Base-by-base conservation (phyloP, 179 eudicot genomes). In the Spinacia oleracea region DNA sequence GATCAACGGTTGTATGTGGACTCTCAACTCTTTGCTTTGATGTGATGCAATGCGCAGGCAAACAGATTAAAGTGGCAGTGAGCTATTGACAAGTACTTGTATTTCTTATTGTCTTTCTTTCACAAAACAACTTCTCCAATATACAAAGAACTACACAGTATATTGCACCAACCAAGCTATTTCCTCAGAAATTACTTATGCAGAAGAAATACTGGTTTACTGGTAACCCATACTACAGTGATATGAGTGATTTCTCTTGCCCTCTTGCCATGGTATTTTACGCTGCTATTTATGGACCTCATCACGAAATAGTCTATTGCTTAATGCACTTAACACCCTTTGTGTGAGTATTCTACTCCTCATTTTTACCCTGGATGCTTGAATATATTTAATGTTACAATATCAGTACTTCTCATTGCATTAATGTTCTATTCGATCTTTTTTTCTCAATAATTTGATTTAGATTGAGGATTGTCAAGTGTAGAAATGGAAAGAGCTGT, bases 151-250 rank as follows among this genome's bases (percentile, higher is more conserved):
- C 42, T 53, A n/a, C n/a, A n/a, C n/a, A 4, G 20, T 9, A 48
- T 48, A 25, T 55, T 67, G 32, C 40, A 48, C 72, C 16, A 48
- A 27, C 25, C 63, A 64, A 48, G 34, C 45, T 27, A 34, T 2
- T 42, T 27, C 5, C 32, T 63, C 9, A n/a, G 50, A 58, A 42
- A 45, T 20, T 23, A 25, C 23, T 60, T 69, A 11, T 53, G 64
- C 46, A 21, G 42, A 72, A 75, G 32, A 59, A 9, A 45, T 75
- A 62, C 55, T 65, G 70, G 18, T 78, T 48, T 70, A 40, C 68
- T 55, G 42, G 45, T 77, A 21, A 14, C 43, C 58, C 55, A 27
- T 77, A 25, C 3, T 77, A 5, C n/a, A n/a, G n/a, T n/a, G n/a
- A n/a, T n/a, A n/a, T n/a, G 51, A 18, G n/a, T 76, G 29, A 48